phyloP scores from a whole-genome alignment of 1,139 yeast genomes.

The Candida frijolesensis region DNA sequence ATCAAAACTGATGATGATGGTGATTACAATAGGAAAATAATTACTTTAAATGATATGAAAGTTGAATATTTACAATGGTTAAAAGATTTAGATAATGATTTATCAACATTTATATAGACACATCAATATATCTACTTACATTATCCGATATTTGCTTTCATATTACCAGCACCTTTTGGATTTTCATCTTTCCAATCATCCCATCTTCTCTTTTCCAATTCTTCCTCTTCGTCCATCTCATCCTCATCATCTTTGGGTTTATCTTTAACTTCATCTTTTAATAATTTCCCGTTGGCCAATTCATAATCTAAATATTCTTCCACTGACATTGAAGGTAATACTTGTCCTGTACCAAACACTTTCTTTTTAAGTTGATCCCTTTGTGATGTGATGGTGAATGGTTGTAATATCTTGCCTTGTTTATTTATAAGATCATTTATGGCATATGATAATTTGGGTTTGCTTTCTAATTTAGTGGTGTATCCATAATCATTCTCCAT shows the following conservation, averaged over 20 bases:
- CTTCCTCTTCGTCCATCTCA: conserved; percentile 49
- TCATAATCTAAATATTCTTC: conserved; percentile 91
- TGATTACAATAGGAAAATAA: conserved; percentile 20
- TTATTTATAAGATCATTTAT: conserved; percentile 51
- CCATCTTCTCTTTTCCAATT: conserved; percentile 73
- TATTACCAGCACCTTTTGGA: conserved; percentile 89
- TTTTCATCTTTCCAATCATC: conserved; percentile 89
- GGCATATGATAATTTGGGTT: conserved; percentile 30
- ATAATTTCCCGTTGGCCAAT: conserved; percentile 78
- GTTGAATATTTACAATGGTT: conserved; percentile 42
- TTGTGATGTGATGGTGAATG: conserved; percentile 73
- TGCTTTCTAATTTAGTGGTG: conserved; percentile 56
- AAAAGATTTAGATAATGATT: conserved; percentile 31
- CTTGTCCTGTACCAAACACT: conserved; percentile 92
- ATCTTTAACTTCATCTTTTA: conserved; percentile 49
- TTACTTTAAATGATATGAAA: conserved; percentile 34
- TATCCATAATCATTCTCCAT: conserved; percentile 37
- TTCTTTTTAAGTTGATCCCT: conserved; percentile 59
- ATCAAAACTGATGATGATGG: conserved; percentile 7
- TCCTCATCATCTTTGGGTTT: conserved; percentile 28
- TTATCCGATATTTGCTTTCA: conserved; percentile 73
- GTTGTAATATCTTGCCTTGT: conserved; percentile 78
- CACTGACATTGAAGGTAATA: conserved; percentile 90
- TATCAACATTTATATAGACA: conserved; percentile 6
- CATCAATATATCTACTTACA: background rate